phyloP scores from a whole-genome alignment of 2,329 filamentous ascomycete species.

The Daldinia sp. region DNA sequence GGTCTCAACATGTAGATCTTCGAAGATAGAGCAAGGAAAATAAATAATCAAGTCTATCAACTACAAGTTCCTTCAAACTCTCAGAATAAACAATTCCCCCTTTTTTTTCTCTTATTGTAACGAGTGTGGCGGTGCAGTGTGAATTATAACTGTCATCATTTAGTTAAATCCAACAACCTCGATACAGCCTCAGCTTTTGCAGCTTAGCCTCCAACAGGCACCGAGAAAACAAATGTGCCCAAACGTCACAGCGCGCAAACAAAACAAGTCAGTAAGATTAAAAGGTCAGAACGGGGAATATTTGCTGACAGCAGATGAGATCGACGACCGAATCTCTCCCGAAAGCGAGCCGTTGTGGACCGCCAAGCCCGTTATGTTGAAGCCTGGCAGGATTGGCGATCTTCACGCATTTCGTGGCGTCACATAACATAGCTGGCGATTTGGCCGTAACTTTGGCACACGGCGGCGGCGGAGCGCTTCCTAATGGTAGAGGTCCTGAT shows the following conservation, averaged over 20 bases:
- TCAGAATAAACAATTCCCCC: background rate
- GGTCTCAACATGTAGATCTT: background rate
- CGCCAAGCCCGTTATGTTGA: background rate
- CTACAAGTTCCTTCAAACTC: background rate
- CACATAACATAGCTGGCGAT: slow-evolving; percentile 9
- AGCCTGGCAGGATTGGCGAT: slow-evolving; percentile 17
- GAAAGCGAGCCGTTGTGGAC: slow-evolving; percentile 8
- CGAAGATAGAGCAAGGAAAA: background rate
- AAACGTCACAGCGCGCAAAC: slow-evolving; percentile 16
- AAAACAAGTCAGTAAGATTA: background rate
- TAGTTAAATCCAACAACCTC: slow-evolving; percentile 3
- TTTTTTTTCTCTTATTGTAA: background rate
- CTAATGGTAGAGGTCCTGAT: slow-evolving; percentile 5
- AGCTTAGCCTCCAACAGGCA: slow-evolving; percentile 28
- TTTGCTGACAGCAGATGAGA: background rate
- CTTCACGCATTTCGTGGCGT: slow-evolving; percentile 13
- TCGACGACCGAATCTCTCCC: background rate
- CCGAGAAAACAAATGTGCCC: slow-evolving; percentile 5
- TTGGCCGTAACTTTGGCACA: background rate
- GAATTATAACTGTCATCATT: slow-evolving; percentile 2
- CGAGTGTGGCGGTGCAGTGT: slow-evolving; percentile 7
- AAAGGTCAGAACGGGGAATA: background rate
- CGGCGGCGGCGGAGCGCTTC: slow-evolving; percentile 4
- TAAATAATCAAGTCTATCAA: background rate
- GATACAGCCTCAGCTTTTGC: slow-evolving; percentile 9